A percentile compares a stretch with the other conserved stretches of the same genome.
Evolutionary conservation across 2,329 filamentous ascomycete genomes (phyloP).

Genomic region (Alternaria infectoria): DNA sequence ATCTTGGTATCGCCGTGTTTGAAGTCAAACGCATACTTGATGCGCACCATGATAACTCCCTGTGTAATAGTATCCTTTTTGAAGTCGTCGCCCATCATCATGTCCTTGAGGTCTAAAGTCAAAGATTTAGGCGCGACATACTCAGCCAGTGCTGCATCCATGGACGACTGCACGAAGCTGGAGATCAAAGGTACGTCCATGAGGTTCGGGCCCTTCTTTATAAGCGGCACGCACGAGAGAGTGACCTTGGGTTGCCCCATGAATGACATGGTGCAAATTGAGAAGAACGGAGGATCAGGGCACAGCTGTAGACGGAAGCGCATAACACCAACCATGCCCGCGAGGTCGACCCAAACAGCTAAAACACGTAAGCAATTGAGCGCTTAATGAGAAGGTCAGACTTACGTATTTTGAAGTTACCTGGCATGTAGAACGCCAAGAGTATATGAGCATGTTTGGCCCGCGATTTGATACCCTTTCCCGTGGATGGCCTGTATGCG

Average conservation of each 20-base stretch:
- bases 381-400: neutral
- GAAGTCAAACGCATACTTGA: slow-evolving; percentile 72
- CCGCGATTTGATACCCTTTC: slow-evolving; percentile 65
- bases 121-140: slow-evolving; percentile 79
- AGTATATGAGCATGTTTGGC: slow-evolving; percentile 76
- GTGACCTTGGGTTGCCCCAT: slow-evolving; percentile 77
- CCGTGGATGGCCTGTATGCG: slow-evolving; percentile 71
- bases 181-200: slow-evolving; percentile 79
- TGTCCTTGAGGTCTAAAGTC: slow-evolving; percentile 76
- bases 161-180: slow-evolving; percentile 75
- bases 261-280: slow-evolving; percentile 75
- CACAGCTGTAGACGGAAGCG: slow-evolving; percentile 74
- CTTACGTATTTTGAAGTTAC: slow-evolving; percentile 59
- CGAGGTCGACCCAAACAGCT: slow-evolving; percentile 76
- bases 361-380: slow-evolving; percentile 34
- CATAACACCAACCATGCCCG: slow-evolving; percentile 73
- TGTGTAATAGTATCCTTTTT: slow-evolving; percentile 73
- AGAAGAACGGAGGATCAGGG: slow-evolving; percentile 78
- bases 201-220: slow-evolving; percentile 71
- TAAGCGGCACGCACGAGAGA: slow-evolving; percentile 72
- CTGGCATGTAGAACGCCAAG: slow-evolving; percentile 73
- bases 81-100: slow-evolving; percentile 78
- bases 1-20: slow-evolving; percentile 72
- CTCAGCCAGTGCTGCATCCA: slow-evolving; percentile 75
- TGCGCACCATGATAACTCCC: slow-evolving; percentile 70